These are phyloP conservation scores for Polychaeton citri DNA, from an alignment of 2,329 filamentous ascomycete species.

Conservation along the genomic window DNA sequence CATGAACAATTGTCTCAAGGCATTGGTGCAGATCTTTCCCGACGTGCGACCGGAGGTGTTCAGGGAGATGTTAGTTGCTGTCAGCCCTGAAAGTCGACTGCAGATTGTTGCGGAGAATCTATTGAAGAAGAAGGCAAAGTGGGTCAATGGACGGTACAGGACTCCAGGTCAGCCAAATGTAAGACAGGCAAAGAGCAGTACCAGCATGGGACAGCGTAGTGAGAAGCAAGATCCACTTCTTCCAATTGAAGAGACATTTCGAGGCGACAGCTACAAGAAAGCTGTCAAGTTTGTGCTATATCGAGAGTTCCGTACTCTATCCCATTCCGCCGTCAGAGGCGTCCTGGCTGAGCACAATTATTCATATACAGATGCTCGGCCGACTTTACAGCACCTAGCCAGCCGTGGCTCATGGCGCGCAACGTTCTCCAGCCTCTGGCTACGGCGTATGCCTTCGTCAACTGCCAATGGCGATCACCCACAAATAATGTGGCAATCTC, in stretches of 20 bases:
- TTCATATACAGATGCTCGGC: conserved; percentile 59
- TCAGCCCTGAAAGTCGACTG: conserved; percentile 63
- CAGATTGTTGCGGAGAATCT: conserved; percentile 66
- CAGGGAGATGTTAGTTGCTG: conserved; percentile 62
- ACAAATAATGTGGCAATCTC: conserved; percentile 44
- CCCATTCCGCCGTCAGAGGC: conserved; percentile 60
- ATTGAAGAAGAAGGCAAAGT: conserved; percentile 56
- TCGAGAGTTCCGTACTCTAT: conserved; percentile 63
- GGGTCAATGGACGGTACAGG: conserved; percentile 52
- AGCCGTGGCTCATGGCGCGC: conserved; percentile 62
- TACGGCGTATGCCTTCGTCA: conserved; percentile 44
- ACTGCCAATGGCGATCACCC: conserved; percentile 42
- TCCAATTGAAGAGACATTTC: conserved; percentile 51
- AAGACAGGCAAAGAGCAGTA: background rate
- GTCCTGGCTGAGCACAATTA: conserved; percentile 72
- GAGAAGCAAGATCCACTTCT: conserved; percentile 24
- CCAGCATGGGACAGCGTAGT: background rate
- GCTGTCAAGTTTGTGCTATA: conserved; percentile 56
- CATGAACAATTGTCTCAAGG: conserved; percentile 56
- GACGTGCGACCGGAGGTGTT: conserved; percentile 74
- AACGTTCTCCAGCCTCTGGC: conserved; percentile 57
- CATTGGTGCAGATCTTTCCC: conserved; percentile 60
- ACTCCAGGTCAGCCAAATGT: conserved; percentile 6
- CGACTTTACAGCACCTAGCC: conserved; percentile 54
- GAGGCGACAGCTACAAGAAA: conserved; percentile 51